Conservation (phyloP, 306 rosid species). For the Fagus sylvatica region DNA sequence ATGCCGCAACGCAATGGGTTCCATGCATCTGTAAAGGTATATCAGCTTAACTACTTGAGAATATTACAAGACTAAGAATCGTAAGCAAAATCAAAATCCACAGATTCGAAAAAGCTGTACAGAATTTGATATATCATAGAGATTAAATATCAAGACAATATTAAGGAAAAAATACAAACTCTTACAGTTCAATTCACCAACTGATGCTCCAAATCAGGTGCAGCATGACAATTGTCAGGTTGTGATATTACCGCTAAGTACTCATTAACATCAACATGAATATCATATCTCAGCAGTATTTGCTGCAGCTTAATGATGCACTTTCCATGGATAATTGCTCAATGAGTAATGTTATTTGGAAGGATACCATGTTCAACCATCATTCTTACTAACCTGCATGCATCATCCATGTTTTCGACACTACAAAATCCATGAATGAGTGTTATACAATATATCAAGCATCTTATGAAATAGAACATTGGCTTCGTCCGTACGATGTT, state of each 20-base stretch:
- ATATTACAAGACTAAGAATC: no score
- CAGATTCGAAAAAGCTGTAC: no score
- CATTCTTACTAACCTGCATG: slow-evolving; percentile 33
- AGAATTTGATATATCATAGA: no score
- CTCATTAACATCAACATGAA: not conserved
- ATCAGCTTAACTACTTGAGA: no score
- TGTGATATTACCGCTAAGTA: slow-evolving; percentile 4
- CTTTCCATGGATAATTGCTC: slow-evolving; percentile 30
- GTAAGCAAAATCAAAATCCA: no score
- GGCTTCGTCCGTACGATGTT: slow-evolving; percentile 36
- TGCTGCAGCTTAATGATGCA: slow-evolving; percentile 36
- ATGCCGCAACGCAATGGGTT: no score
- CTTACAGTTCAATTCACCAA: no score
- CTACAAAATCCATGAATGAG: slow-evolving; percentile 43
- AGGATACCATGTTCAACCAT: slow-evolving; percentile 31
- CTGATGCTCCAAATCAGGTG: no score
- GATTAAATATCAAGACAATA: no score
- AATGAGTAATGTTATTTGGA: slow-evolving; percentile 36
- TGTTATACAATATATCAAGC: slow-evolving; percentile 36
- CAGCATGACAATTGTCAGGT: no score
- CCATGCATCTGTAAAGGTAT: no score
- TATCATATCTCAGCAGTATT: slow-evolving; percentile 23
- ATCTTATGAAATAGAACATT: slow-evolving; percentile 31
- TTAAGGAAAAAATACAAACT: no score
- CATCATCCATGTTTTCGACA: slow-evolving; percentile 36